Conservation (phyloP, 257 asterid genomes). For the Cruciata laevipes region DNA sequence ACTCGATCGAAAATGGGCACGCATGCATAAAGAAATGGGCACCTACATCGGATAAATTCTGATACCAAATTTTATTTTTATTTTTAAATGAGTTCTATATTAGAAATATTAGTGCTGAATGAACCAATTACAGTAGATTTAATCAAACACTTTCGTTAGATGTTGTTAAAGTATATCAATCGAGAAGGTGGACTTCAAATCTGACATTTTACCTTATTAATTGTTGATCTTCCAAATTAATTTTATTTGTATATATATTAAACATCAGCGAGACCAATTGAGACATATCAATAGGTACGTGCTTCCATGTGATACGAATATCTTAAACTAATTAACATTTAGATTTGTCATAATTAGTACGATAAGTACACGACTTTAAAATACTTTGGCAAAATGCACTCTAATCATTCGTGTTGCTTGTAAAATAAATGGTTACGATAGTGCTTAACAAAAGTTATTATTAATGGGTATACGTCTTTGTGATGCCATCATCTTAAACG, state of each 20-base stretch:
- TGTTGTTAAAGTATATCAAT: too few species aligned
- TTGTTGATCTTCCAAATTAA: too few species aligned
- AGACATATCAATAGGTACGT: not conserved
- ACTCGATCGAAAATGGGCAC: not conserved
- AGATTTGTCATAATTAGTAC: not conserved
- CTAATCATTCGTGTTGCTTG: slow-evolving; percentile 4
- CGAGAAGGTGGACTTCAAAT: too few species aligned
- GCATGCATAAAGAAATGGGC: not conserved
- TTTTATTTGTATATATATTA: too few species aligned
- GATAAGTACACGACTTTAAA: not conserved
- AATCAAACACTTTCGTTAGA: too few species aligned
- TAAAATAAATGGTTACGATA: not conserved
- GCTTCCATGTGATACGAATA: not conserved
- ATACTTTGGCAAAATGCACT: not conserved
- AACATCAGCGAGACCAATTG: too few species aligned
- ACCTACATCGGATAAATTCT: too few species aligned
- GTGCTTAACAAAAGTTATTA: not conserved
- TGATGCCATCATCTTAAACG: not conserved
- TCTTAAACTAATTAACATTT: not conserved
- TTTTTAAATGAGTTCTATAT: too few species aligned
- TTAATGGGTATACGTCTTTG: not conserved
- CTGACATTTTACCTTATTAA: too few species aligned
- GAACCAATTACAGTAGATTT: too few species aligned
- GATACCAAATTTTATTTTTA: too few species aligned
- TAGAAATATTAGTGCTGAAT: too few species aligned